Evolutionary conservation across 2,329 filamentous ascomycete genomes (phyloP), one percentile per base, ranked within the genome.

Genomic region (Fusarium solani-melongenae): DNA sequence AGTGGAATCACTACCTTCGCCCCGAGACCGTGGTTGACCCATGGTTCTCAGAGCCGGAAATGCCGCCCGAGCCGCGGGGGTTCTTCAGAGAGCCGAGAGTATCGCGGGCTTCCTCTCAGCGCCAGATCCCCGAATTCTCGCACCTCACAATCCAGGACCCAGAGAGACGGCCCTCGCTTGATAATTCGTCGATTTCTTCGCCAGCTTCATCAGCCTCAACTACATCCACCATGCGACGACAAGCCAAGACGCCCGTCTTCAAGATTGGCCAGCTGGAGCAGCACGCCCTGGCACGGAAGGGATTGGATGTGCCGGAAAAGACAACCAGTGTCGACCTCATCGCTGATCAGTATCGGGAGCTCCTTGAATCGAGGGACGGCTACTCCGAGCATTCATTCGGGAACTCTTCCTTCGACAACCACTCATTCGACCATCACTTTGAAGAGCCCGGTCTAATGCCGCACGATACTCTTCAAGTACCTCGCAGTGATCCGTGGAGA

Each of bases 241-340:
- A 85, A 60, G 86, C 86, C 41, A 89, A 88, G 77, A 89, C 87
- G 2, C 87, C 87, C 0, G 85, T 88, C 24, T 83, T 83, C 46
- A 80, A 81, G 11, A 86, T 89, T 65, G 86, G 86, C 15, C 87
- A 89, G 73, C 81, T 87, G 3, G 87, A 89, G 67, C 79, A 69
- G 46, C 75, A 79, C 8, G 66, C 75, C 15, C 70, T 76, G 27
- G 66, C 69, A 51, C 66, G 76, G 55, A 70, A 73, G 64, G 66
- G 73, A 9, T 69, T 74, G 5, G 75, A 72, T 11, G 69, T 71
- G 4, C 68, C 78, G 5, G 79, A 78, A 36, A 83, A 83, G 71
- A 82, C 80, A 1, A 82, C 83, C 1, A 87, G 83, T 72, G 84
- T 85, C 36, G 86, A 88, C 62, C 79, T 82, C 41, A 86, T 89